Conservation (phyloP, 768 basidiomycete genomes). For the Pleurotus cornucopiae region DNA sequence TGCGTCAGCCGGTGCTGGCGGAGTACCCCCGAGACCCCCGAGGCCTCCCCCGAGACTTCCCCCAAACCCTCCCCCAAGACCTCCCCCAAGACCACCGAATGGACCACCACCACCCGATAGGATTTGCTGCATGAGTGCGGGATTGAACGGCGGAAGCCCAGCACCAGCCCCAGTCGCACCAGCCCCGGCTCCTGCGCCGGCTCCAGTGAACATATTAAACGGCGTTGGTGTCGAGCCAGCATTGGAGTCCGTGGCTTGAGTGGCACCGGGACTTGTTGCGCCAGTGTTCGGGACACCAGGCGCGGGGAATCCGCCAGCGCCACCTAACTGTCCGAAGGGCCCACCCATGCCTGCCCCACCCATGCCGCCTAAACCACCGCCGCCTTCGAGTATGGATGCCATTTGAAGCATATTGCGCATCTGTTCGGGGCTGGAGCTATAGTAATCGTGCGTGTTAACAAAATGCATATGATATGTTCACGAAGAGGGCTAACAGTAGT, state of each 20-base stretch:
- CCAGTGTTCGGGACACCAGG: slow-evolving; percentile 49
- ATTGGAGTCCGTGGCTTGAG: slow-evolving; percentile 18
- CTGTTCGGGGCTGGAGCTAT: slow-evolving; percentile 70
- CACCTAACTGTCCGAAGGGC: slow-evolving; percentile 11
- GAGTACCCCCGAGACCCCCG: slow-evolving; percentile 22
- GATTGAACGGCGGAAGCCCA: slow-evolving; percentile 29
- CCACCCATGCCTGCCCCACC: not conserved
- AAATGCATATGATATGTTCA: not conserved
- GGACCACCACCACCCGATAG: slow-evolving; percentile 28
- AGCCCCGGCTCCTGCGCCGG: slow-evolving; percentile 19
- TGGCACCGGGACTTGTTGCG: slow-evolving; percentile 20
- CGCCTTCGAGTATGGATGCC: slow-evolving; percentile 46
- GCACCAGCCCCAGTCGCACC: slow-evolving; percentile 16
- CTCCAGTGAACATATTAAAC: slow-evolving; percentile 15
- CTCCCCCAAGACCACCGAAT: slow-evolving; percentile 17
- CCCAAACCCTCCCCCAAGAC: slow-evolving; percentile 9
- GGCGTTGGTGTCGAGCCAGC: slow-evolving; percentile 19
- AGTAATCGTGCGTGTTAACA: not conserved
- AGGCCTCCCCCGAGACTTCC: slow-evolving; percentile 17
- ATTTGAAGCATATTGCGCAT: slow-evolving; percentile 76
- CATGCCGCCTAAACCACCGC: slow-evolving; percentile 15
- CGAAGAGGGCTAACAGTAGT: slow-evolving; percentile 55
- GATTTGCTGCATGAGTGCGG: slow-evolving; percentile 42
- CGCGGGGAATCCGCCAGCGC: slow-evolving; percentile 46
- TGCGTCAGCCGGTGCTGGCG: slow-evolving; percentile 57